A percentile compares a stretch with the other conserved stretches of the same genome.
phyloP scores from a whole-genome alignment of 352 stramenopile species.

The Pythium monospermum region DNA sequence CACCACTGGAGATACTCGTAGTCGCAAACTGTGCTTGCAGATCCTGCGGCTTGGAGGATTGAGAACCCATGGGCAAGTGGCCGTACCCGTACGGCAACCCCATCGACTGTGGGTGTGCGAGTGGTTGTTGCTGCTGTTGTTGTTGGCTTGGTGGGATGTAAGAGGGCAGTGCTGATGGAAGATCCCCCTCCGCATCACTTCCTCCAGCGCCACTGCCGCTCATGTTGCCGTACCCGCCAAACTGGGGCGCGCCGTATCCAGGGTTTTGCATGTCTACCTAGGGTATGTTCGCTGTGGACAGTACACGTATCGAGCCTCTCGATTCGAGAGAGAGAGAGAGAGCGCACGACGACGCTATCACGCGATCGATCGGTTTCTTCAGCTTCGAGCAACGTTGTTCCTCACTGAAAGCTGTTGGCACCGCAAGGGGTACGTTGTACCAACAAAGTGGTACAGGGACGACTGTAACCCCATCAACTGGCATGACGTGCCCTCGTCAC shows the following conservation, averaged over 20 bases:
- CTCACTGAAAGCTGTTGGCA: too few relatives aligned
- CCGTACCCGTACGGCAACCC: conserved; percentile 29
- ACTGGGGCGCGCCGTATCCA: conserved; percentile 10
- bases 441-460: too few relatives aligned
- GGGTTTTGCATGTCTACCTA: conserved; percentile 21
- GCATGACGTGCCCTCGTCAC: too few relatives aligned
- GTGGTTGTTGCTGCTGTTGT: conserved; percentile 20
- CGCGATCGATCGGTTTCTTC: conserved; percentile 12
- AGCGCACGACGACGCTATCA: background rate
- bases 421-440: too few relatives aligned
- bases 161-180: conserved; percentile 69
- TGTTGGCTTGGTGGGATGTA: conserved; percentile 51
- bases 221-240: conserved; percentile 13
- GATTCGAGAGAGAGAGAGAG: background rate
- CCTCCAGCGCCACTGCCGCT: background rate
- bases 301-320: background rate
- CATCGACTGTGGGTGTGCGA: conserved; percentile 14
- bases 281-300: too few relatives aligned
- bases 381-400: conserved; percentile 1
- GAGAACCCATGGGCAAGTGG: conserved; percentile 13
- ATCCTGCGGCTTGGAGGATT: conserved; percentile 26
- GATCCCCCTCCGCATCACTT: conserved; percentile 41
- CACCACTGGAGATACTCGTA: conserved; percentile 17
- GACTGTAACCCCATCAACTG: too few relatives aligned
- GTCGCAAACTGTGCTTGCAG: conserved; percentile 23